phyloP scores from a whole-genome alignment of 306 rosid genomes.

The Prunus mira region DNA sequence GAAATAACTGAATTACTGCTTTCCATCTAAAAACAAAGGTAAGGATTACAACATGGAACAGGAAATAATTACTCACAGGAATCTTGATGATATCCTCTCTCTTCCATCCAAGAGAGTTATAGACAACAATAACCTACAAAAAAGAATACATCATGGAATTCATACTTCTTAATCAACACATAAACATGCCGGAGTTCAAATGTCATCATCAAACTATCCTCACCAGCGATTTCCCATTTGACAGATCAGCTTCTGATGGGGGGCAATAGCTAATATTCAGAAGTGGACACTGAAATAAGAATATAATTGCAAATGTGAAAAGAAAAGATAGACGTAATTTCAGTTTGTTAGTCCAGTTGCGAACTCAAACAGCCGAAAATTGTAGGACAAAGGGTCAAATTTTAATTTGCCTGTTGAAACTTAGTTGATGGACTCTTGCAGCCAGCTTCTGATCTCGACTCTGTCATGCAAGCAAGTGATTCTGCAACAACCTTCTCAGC shows the following conservation, averaged over 20 bases:
- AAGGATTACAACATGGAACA: background rate
- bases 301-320: constrained; percentile 8
- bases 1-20: background rate
- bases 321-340: background rate
- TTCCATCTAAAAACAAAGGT: constrained; percentile 4
- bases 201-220: constrained; percentile 24
- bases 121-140: constrained; percentile 62
- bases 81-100: constrained; percentile 73
- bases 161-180: background rate
- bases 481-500: constrained; percentile 64
- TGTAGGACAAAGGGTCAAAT: background rate
- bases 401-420: constrained; percentile 61
- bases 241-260: constrained; percentile 61
- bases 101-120: constrained; percentile 85
- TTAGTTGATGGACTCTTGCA: constrained; percentile 30
- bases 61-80: constrained; percentile 58
- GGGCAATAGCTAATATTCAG: constrained; percentile 87
- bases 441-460: constrained; percentile 32
- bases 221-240: constrained; percentile 69
- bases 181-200: constrained; percentile 1
- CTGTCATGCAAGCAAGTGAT: constrained; percentile 55
- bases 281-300: constrained; percentile 79
- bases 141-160: constrained; percentile 10
- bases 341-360: background rate
- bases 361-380: background rate